Percentiles rank a stretch among this genome's conserved stretches.
These are phyloP conservation scores for Xylaria hypoxylon DNA, from an alignment of 2,329 filamentous ascomycete genomes.

Conservation along the genomic window DNA sequence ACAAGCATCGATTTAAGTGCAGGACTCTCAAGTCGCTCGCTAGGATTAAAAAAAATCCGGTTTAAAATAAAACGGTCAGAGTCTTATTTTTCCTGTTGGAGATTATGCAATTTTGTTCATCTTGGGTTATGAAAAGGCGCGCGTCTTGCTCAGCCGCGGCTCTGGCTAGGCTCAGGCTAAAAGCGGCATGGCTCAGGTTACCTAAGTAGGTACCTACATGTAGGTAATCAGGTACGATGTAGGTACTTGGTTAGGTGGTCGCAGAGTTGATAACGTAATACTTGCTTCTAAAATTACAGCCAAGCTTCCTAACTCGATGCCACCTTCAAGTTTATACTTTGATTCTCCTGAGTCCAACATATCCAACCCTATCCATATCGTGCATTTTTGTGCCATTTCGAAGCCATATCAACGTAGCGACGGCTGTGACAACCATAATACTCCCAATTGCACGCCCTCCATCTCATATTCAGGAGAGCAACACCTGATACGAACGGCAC, in stretches of 20 bases:
- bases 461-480: slow-evolving; percentile 9
- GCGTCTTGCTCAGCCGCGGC: too few relatives aligned
- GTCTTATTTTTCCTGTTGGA: too few relatives aligned
- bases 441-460: slow-evolving; percentile 1
- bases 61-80: too few relatives aligned
- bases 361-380: slow-evolving; percentile 13
- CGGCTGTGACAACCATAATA: not conserved
- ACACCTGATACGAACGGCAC: slow-evolving; percentile 31
- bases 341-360: slow-evolving; percentile 18
- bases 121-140: too few relatives aligned
- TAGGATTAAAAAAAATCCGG: too few relatives aligned
- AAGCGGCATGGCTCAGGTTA: too few relatives aligned
- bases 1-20: too few relatives aligned
- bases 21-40: too few relatives aligned
- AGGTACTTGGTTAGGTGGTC: not conserved
- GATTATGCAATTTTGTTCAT: too few relatives aligned
- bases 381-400: slow-evolving; percentile 9
- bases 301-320: slow-evolving; percentile 18
- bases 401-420: slow-evolving; percentile 15
- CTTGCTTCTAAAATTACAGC: slow-evolving; percentile 31
- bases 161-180: too few relatives aligned
- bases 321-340: slow-evolving; percentile 10
- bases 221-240: too few relatives aligned
- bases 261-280: slow-evolving; percentile 30
- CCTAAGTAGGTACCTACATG: slow-evolving; percentile 2